These are phyloP conservation scores for Acephala macrosclerotiorum DNA, from an alignment of 2,329 filamentous ascomycete genomes.

Conservation along the genomic window DNA sequence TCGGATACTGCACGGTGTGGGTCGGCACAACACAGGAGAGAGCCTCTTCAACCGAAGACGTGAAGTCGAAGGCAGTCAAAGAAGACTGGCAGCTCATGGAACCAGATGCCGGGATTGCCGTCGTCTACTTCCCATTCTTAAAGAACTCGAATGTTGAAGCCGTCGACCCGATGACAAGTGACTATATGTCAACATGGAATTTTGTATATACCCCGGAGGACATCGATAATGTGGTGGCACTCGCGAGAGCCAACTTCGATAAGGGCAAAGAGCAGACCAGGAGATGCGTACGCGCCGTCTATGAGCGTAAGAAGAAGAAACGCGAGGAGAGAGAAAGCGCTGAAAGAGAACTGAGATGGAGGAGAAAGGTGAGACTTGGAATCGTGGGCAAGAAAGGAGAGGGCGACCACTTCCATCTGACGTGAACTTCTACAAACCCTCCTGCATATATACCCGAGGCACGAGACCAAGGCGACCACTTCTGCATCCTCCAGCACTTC, in stretches of 20 bases:
- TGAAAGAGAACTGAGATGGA: conserved; percentile 50
- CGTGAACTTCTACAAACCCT: conserved; percentile 53
- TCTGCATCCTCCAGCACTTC: background rate
- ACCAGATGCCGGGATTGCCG: conserved; percentile 83
- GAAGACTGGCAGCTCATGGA: conserved; percentile 76
- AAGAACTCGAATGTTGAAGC: conserved; percentile 80
- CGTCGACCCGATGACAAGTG: conserved; percentile 82
- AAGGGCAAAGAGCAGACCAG: conserved; percentile 83
- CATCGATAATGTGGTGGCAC: conserved; percentile 81
- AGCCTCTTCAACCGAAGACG: conserved; percentile 59
- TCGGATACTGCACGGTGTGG: conserved; percentile 96
- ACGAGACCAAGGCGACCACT: background rate
- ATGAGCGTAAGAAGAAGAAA: conserved; percentile 83
- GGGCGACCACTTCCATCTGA: conserved; percentile 68
- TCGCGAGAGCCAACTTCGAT: conserved; percentile 86
- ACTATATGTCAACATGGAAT: conserved; percentile 97
- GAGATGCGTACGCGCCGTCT: conserved; percentile 84
- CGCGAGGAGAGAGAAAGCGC: conserved; percentile 61
- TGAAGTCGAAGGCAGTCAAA: conserved; percentile 54
- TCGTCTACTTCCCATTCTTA: conserved; percentile 90
- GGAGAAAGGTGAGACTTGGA: conserved; percentile 57
- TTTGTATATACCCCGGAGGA: conserved; percentile 94
- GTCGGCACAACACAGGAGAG: conserved; percentile 84
- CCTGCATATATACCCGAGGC: background rate
- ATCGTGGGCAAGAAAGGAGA: conserved; percentile 64